These are phyloP conservation scores for Penicillium maclennaniae DNA, from an alignment of 495 filamentous ascomycete species.

Conservation along the genomic window DNA sequence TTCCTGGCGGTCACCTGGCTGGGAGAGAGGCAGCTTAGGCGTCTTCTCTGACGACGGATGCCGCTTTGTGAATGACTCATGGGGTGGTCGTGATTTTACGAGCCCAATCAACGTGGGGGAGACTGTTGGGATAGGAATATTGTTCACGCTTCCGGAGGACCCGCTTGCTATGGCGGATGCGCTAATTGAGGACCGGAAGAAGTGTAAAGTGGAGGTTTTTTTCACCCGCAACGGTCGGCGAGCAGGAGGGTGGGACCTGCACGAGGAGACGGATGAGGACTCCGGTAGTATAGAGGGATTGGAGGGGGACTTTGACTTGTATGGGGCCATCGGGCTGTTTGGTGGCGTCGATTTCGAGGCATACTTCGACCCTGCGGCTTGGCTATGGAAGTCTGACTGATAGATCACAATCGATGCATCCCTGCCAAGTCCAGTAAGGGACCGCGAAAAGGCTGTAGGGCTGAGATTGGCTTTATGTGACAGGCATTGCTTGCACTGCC, in stretches of 20 bases:
- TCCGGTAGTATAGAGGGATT: slow-evolving; percentile 67
- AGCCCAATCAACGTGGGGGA: slow-evolving; percentile 50
- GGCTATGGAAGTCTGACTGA: slow-evolving; percentile 35
- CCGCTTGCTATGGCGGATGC: slow-evolving; percentile 10
- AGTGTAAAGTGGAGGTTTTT: slow-evolving; percentile 60
- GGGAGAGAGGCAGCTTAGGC: slow-evolving; percentile 81
- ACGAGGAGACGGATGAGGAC: slow-evolving; percentile 74
- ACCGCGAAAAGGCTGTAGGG: slow-evolving; percentile 9
- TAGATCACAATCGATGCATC: slow-evolving; percentile 1
- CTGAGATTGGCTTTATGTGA: slow-evolving; percentile 10
- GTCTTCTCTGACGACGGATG: slow-evolving; percentile 91
- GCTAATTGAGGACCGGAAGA: slow-evolving; percentile 12
- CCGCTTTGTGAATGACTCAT: slow-evolving; percentile 80
- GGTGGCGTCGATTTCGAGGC: slow-evolving; percentile 69
- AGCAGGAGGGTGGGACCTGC: slow-evolving; percentile 71
- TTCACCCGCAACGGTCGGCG: slow-evolving; percentile 68
- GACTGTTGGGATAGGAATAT: slow-evolving; percentile 68
- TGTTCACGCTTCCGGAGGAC: slow-evolving; percentile 42
- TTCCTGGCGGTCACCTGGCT: slow-evolving; percentile 81
- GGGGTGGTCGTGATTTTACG: slow-evolving; percentile 75
- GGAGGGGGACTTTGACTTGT: slow-evolving; percentile 76
- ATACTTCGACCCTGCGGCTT: slow-evolving; percentile 53
- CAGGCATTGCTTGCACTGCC: neutral
- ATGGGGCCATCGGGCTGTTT: slow-evolving; percentile 74
- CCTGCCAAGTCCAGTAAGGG: slow-evolving; percentile 10